phyloP scores from a whole-genome alignment of 2,329 filamentous ascomycete genomes.

The Penicillium olsonii region DNA sequence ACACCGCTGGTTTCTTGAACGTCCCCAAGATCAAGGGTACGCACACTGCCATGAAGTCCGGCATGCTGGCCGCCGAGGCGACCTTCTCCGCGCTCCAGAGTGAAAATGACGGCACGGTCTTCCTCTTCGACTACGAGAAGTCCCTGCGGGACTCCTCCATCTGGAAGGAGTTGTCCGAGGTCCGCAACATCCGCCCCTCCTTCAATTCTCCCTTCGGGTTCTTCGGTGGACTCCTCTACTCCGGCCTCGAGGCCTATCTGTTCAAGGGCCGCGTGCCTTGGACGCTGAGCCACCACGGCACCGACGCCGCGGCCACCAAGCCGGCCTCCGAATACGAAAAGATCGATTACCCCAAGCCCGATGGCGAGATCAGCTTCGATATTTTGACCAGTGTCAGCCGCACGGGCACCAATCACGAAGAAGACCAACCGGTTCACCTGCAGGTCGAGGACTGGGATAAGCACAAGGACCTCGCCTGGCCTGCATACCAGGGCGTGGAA shows the following conservation, averaged over 20 bases:
- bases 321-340: constrained; percentile 75
- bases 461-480: constrained; percentile 80
- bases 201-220: constrained; percentile 87
- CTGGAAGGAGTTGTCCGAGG: constrained; percentile 91
- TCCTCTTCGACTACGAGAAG: constrained; percentile 93
- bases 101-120: constrained; percentile 68
- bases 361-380: constrained; percentile 92
- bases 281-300: constrained; percentile 82
- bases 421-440: constrained; percentile 95
- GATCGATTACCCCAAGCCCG: constrained; percentile 96
- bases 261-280: constrained; percentile 84
- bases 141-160: constrained; percentile 80
- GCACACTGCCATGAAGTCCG: constrained; percentile 95
- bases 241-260: constrained; percentile 85
- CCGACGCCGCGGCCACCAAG: constrained; percentile 78
- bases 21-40: constrained; percentile 98
- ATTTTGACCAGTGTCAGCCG: constrained; percentile 93
- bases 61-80: constrained; percentile 93
- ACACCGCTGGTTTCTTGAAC: constrained; percentile 95
- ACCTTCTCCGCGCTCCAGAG: constrained; percentile 72
- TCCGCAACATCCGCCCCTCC: constrained; percentile 95
- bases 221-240: constrained; percentile 89
- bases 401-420: constrained; percentile 97
- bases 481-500: constrained; percentile 86
- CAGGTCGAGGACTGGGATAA: constrained; percentile 94